Conservation (phyloP, 116 monocot species). For the Phalaenopsis hybrid region DNA sequence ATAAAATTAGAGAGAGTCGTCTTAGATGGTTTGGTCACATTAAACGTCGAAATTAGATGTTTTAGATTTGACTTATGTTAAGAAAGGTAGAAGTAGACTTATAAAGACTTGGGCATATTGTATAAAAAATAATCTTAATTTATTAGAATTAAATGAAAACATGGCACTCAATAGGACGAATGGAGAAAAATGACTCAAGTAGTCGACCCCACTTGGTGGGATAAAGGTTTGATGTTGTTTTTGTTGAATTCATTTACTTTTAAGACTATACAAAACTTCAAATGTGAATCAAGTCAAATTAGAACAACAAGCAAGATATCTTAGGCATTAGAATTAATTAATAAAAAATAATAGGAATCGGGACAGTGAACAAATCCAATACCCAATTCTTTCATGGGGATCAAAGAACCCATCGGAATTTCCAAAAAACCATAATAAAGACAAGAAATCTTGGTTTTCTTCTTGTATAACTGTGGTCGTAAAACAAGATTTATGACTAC, state of each 20-base stretch:
- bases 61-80: too few relatives aligned
- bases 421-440: neutral
- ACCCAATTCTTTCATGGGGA: neutral
- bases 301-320: neutral
- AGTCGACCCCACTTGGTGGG: too few relatives aligned
- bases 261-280: neutral
- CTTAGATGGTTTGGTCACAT: too few relatives aligned
- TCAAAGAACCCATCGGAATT: neutral
- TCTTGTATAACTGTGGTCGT: neutral
- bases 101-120: too few relatives aligned
- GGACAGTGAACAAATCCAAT: neutral
- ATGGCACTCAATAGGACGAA: too few relatives aligned
- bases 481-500: neutral
- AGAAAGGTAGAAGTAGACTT: too few relatives aligned
- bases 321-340: neutral
- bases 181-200: too few relatives aligned
- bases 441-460: neutral
- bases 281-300: neutral
- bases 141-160: too few relatives aligned
- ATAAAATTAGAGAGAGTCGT: too few relatives aligned
- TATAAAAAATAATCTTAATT: too few relatives aligned
- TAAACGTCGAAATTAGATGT: too few relatives aligned
- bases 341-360: neutral
- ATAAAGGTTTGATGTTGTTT: too few relatives aligned
- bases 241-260: neutral